phyloP scores from a whole-genome alignment of 2,329 filamentous ascomycete genomes.

The Cladosporium sp. region DNA sequence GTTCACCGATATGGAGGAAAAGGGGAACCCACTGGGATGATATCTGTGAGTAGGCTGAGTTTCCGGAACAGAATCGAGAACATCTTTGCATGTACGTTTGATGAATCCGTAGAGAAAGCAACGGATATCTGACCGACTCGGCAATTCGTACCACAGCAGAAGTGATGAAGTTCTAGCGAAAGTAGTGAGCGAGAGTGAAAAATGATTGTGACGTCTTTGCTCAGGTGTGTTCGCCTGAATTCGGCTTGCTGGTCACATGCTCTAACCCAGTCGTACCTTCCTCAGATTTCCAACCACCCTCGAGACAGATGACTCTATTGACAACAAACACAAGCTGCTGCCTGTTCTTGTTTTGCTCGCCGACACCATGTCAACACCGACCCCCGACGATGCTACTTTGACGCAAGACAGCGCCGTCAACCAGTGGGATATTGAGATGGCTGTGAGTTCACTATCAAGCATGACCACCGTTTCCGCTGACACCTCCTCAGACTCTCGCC shows the following conservation, averaged over 20 bases:
- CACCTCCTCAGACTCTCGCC: not conserved
- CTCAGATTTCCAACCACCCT: not conserved
- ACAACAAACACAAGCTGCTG: no score
- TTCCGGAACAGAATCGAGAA: no score
- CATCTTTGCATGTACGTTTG: no score
- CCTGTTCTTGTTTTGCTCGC: not conserved
- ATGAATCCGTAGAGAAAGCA: no score
- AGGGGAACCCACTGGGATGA: constrained; percentile 26
- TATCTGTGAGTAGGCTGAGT: no score
- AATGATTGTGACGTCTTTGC: no score
- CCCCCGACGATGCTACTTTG: not conserved
- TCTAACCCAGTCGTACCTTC: not conserved
- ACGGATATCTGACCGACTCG: no score
- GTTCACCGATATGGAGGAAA: constrained; percentile 29
- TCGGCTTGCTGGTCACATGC: not conserved
- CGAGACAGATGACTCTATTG: no score
- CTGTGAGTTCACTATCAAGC: not conserved
- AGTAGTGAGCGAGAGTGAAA: no score
- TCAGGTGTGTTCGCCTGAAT: no score
- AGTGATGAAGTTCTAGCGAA: no score
- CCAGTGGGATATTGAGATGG: not conserved
- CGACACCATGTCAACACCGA: not conserved
- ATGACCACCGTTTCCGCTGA: not conserved
- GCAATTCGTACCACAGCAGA: no score
- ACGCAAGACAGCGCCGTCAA: not conserved